A percentile compares a stretch with the other conserved stretches of the same genome.
Conservation (phyloP, 768 basidiomycete genomes). For the Suillus hirtellus region DNA sequence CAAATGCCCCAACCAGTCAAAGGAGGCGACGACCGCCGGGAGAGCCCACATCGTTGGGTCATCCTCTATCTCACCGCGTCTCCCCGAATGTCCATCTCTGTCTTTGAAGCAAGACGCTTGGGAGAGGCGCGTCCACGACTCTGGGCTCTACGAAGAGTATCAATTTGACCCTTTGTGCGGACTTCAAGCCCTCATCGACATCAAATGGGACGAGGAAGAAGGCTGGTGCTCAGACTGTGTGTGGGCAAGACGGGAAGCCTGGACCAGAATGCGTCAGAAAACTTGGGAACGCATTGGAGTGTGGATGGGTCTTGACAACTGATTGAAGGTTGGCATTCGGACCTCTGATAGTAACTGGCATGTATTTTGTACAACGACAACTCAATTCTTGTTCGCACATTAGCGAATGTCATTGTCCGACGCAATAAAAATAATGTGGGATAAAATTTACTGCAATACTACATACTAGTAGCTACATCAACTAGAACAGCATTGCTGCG, state of each 20-base stretch:
- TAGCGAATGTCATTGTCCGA: no score
- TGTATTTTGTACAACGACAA: background rate
- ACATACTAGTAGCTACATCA: background rate
- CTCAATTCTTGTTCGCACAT: background rate
- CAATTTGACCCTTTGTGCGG: slow-evolving; percentile 38
- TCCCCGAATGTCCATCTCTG: slow-evolving; percentile 1
- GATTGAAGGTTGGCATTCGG: background rate
- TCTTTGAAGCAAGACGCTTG: slow-evolving; percentile 10
- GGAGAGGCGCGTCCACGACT: slow-evolving; percentile 19
- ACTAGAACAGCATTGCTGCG: slow-evolving; percentile 4
- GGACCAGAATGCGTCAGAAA: slow-evolving; percentile 30
- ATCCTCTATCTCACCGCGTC: slow-evolving; percentile 16
- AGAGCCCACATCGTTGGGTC: slow-evolving; percentile 11
- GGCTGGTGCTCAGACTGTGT: slow-evolving; percentile 40
- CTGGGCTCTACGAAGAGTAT: slow-evolving; percentile 29
- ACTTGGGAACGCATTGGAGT: slow-evolving; percentile 33
- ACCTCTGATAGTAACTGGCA: background rate
- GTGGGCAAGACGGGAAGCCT: slow-evolving; percentile 25
- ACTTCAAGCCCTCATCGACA: slow-evolving; percentile 31
- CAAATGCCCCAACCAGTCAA: slow-evolving; percentile 8
- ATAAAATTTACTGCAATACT: background rate
- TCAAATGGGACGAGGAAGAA: slow-evolving; percentile 26
- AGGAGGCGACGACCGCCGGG: background rate
- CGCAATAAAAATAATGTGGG: background rate
- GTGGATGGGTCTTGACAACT: slow-evolving; percentile 26